phyloP scores from a whole-genome alignment of 2,329 filamentous ascomycete genomes.

The Clonostachys byssicola region DNA sequence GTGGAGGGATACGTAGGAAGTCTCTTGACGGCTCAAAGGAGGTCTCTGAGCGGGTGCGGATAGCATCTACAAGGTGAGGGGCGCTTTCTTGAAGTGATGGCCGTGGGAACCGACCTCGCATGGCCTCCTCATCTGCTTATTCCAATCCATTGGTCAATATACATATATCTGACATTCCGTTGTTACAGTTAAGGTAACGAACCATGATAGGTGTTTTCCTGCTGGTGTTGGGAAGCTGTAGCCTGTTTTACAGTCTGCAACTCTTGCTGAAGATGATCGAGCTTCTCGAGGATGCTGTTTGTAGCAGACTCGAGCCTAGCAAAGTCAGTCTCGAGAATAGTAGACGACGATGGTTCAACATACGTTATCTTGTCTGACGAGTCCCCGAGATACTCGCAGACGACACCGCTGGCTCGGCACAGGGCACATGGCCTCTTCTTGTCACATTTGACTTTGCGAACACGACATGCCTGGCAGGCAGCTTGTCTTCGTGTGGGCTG shows the following conservation, averaged over 20 bases:
- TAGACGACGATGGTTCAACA: background rate
- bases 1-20: constrained; percentile 11
- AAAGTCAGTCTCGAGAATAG: background rate
- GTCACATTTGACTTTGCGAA: constrained; percentile 11
- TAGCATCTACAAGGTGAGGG: background rate
- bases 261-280: constrained; percentile 8
- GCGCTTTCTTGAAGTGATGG: background rate
- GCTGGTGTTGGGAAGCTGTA: background rate
- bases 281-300: constrained; percentile 6
- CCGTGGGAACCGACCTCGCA: background rate
- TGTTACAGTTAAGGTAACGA: background rate
- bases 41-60: background rate
- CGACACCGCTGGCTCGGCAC: constrained; percentile 6
- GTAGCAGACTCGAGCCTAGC: constrained; percentile 9
- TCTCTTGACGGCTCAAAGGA: constrained; percentile 8
- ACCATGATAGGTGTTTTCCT: background rate
- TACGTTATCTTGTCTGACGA: constrained; percentile 9
- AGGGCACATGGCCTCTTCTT: constrained; percentile 9
- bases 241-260: constrained; percentile 5
- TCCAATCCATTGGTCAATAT: too few relatives aligned
- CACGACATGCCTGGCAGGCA: constrained; percentile 9
- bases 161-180: background rate
- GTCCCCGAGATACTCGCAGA: constrained; percentile 10
- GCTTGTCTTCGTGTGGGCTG: constrained; percentile 6
- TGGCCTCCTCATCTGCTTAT: background rate